These are phyloP conservation scores for Psilocybe sp. DNA, from an alignment of 768 basidiomycete species.

Conservation along the genomic window DNA sequence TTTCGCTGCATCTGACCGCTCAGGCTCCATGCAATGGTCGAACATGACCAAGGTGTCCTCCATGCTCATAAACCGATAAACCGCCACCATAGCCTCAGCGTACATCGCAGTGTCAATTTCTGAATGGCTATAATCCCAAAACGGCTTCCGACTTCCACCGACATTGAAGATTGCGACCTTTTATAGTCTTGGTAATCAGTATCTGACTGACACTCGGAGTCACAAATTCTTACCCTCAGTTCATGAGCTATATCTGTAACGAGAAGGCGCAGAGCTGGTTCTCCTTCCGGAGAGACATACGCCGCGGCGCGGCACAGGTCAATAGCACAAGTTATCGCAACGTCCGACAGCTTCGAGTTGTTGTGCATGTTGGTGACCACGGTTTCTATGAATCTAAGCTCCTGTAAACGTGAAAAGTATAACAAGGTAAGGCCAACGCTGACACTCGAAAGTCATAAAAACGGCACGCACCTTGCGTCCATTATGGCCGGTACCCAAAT, in stretches of 20 bases:
- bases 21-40: slow-evolving; percentile 63
- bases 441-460: background rate
- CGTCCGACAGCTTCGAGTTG: slow-evolving; percentile 58
- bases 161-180: slow-evolving; percentile 31
- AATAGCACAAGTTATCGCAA: slow-evolving; percentile 68
- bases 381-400: slow-evolving; percentile 62
- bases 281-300: slow-evolving; percentile 45
- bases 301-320: slow-evolving; percentile 78
- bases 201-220: background rate
- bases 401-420: slow-evolving; percentile 22
- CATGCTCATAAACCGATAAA: slow-evolving; percentile 68
- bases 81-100: slow-evolving; percentile 67
- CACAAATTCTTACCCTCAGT: slow-evolving; percentile 53
- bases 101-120: slow-evolving; percentile 77
- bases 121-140: slow-evolving; percentile 63
- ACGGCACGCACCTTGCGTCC: slow-evolving; percentile 32
- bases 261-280: slow-evolving; percentile 60
- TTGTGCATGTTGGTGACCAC: slow-evolving; percentile 56
- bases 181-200: background rate
- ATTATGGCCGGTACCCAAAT: slow-evolving; percentile 31
- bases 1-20: slow-evolving; percentile 80
- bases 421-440: background rate
- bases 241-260: slow-evolving; percentile 78
- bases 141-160: slow-evolving; percentile 48
- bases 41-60: slow-evolving; percentile 64